Evolutionary conservation across 306 rosid species (phyloP).

Genomic region (Cicer arietinum): DNA sequence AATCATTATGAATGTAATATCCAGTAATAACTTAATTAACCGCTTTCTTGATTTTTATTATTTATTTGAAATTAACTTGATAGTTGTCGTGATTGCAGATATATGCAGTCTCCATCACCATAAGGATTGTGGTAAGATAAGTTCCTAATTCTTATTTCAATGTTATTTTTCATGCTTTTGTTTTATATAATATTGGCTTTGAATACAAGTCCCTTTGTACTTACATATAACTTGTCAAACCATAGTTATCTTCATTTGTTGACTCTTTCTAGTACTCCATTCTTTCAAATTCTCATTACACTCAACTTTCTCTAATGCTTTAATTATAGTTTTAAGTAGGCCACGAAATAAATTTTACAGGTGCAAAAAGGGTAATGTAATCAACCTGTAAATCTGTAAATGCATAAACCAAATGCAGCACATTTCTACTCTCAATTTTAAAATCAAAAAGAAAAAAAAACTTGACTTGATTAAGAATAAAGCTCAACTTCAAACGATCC

Average conservation of each 20-base stretch:
- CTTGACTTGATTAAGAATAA: too few species aligned
- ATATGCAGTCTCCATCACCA: conserved; percentile 90
- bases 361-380: not conserved
- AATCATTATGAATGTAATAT: conserved; percentile 20
- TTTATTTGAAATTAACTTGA: conserved; percentile 40
- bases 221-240: conserved; percentile 33
- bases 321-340: not conserved
- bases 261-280: too few species aligned
- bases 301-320: too few species aligned
- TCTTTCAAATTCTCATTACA: too few species aligned
- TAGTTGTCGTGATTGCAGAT: conserved; percentile 56
- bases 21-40: conserved; percentile 9
- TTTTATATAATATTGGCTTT: conserved; percentile 19
- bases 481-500: too few species aligned
- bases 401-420: too few species aligned
- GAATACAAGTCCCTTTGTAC: conserved; percentile 20
- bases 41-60: conserved; percentile 20
- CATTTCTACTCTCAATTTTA: too few species aligned
- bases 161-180: conserved; percentile 27
- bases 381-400: not conserved
- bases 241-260: too few species aligned
- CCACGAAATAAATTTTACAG: not conserved
- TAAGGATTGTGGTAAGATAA: conserved; percentile 81
- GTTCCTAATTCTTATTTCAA: conserved; percentile 16
- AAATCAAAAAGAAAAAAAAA: too few species aligned